phyloP scores from a whole-genome alignment of 148 eudicot genomes.

The Polygonum maritimum region DNA sequence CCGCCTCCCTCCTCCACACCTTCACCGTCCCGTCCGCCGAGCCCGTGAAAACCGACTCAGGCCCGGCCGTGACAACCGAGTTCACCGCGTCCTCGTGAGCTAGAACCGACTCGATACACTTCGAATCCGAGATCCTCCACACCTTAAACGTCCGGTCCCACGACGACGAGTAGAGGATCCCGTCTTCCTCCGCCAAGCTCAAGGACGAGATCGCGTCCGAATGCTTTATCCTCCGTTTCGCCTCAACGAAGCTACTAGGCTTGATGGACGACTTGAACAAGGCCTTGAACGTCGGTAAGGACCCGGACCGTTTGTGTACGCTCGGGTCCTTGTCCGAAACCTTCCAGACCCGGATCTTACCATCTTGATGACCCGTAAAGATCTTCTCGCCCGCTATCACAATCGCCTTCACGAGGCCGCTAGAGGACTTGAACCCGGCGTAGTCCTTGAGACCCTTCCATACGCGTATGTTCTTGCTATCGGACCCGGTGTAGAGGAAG shows the following conservation, averaged over 20 bases:
- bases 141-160: slow-evolving; percentile 14
- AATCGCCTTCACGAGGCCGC: slow-evolving; percentile 15
- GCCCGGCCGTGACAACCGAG: background rate
- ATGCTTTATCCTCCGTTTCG: slow-evolving; percentile 13
- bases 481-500: slow-evolving; percentile 14
- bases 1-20: slow-evolving; percentile 14
- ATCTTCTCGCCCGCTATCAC: slow-evolving; percentile 6
- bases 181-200: slow-evolving; percentile 4
- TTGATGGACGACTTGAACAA: background rate
- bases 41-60: slow-evolving; percentile 10
- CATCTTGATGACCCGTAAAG: slow-evolving; percentile 17
- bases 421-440: slow-evolving; percentile 5
- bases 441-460: slow-evolving; percentile 6
- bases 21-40: slow-evolving; percentile 15
- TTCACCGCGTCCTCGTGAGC: slow-evolving; percentile 19
- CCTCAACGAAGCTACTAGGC: slow-evolving; percentile 6
- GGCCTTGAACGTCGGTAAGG: slow-evolving; percentile 14
- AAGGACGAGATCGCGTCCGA: slow-evolving; percentile 13
- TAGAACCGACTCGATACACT: slow-evolving; percentile 9
- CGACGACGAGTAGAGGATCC: slow-evolving; percentile 10
- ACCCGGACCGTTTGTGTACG: slow-evolving; percentile 2
- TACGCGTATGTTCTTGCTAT: slow-evolving; percentile 15
- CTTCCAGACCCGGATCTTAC: slow-evolving; percentile 17
- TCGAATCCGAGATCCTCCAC: slow-evolving; percentile 11
- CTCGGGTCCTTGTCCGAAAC: slow-evolving; percentile 5